These are phyloP conservation scores for Sungouiella thailandica DNA, from an alignment of 805 yeast genomes.

Conservation along the genomic window DNA sequence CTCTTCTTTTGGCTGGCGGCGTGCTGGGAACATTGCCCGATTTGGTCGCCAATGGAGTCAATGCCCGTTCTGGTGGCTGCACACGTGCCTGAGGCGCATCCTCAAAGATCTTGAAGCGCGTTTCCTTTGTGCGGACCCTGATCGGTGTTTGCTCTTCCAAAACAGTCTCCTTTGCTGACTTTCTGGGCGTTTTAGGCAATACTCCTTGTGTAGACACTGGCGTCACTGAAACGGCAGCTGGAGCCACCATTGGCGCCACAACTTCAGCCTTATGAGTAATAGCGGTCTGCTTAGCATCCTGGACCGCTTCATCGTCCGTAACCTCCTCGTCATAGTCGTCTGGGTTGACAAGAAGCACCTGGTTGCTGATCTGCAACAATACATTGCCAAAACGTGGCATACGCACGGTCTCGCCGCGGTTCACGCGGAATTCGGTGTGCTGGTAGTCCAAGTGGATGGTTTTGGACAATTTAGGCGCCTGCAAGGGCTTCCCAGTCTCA, in stretches of 20 bases:
- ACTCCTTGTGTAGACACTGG: neutral
- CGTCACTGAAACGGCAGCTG: neutral
- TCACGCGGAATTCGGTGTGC: conserved; percentile 52
- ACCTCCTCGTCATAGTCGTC: conserved; percentile 38
- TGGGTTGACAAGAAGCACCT: conserved; percentile 48
- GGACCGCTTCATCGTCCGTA: conserved; percentile 41
- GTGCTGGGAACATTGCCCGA: conserved; percentile 19
- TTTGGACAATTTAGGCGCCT: conserved; percentile 19
- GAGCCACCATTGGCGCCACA: neutral
- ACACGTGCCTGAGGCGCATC: neutral
- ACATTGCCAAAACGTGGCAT: conserved; percentile 63
- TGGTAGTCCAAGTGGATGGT: conserved; percentile 38
- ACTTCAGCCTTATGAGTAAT: no score
- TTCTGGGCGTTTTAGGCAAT: conserved; percentile 5
- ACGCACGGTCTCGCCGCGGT: conserved; percentile 56
- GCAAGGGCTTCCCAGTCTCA: conserved; percentile 19
- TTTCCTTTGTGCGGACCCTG: conserved; percentile 1
- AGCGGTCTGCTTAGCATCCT: neutral
- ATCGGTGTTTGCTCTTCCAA: conserved; percentile 1
- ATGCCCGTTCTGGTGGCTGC: conserved; percentile 4
- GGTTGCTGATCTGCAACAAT: conserved; percentile 68
- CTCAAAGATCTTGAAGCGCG: conserved; percentile 3
- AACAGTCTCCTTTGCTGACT: neutral
- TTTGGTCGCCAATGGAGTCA: conserved; percentile 24
- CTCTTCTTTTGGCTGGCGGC: conserved; percentile 20